Evolutionary conservation across 495 filamentous ascomycete species (phyloP).

Genomic region (Xylaria intraflava): DNA sequence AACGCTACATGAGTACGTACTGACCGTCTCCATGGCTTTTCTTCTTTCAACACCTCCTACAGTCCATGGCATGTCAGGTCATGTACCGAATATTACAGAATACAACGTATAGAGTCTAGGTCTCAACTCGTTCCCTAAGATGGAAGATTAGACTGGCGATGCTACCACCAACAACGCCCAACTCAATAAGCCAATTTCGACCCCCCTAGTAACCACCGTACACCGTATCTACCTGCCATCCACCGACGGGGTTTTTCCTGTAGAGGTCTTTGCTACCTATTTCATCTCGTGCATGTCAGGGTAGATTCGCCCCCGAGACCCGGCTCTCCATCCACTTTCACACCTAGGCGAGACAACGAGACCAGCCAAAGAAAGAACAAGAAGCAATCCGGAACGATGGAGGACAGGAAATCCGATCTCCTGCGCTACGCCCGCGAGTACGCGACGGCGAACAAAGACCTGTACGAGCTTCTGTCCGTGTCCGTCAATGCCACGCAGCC

Average conservation of each 20-base stretch:
- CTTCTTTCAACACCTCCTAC: not conserved
- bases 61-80: not conserved
- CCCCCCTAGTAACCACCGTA: not conserved
- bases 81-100: not conserved
- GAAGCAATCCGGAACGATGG: constrained; percentile 3
- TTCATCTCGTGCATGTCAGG: not conserved
- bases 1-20: not conserved
- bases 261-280: too few relatives aligned
- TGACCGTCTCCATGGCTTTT: not conserved
- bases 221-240: too few relatives aligned
- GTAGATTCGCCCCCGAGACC: not conserved
- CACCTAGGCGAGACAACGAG: not conserved
- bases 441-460: constrained; percentile 33
- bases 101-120: not conserved
- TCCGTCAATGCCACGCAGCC: constrained; percentile 34
- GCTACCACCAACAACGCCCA: not conserved
- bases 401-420: constrained; percentile 31
- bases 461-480: constrained; percentile 39
- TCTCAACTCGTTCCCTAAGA: not conserved
- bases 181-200: not conserved
- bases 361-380: not conserved
- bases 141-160: not conserved
- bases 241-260: too few relatives aligned
- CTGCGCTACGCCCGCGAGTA: constrained; percentile 35
- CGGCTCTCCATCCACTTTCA: not conserved